Evolutionary conservation across 2,329 filamentous ascomycete genomes (phyloP), one percentile per base, ranked within the genome.

Genomic region (Westerdykella aurantiaca): DNA sequence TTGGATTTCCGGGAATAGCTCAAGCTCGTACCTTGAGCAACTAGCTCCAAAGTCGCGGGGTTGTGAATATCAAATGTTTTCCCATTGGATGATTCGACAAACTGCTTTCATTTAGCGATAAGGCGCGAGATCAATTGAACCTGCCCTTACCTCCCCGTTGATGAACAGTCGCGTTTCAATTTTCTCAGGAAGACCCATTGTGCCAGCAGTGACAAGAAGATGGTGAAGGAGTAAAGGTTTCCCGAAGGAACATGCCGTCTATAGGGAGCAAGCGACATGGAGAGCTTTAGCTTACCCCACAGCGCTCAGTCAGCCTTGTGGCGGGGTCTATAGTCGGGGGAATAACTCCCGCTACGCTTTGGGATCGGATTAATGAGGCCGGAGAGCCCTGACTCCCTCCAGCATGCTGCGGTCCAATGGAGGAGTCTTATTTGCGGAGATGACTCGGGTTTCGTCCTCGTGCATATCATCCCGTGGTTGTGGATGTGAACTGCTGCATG

Each of bases 21-120:
- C 7, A 37, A 25, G 31, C 31, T 39, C 4, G 11, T 83, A 42
- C 90, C 86, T 46, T 86, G 81, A 11, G 86, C 90, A 46, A 90
- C 82, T 50, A 88, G 79, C 69, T 88, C 84, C 71, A 89, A 86
- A 52, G 86, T 90, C 41, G 86, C 85, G 14, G 86, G 86, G 68
- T 91, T 87, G 68, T 82, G 73, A 49, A 91, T 75, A 60, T 89
- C 85, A 66, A 90, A 63, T 1, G 58, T 64, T 41, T 62, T 64
- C 16, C 60, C 58, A 47, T 64, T 45, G 3, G 59, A 64, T 12
- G 59, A 55, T 47, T 61, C 59, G 34, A 50, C 50, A 34, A 63
- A 64, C 60, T 64, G 31, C n/a, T 21, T 7, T 4, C 25, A 35
- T 56, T 56, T 17, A 57, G 51, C 31, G 5, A 6, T 18, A 10